Base-by-base conservation (phyloP, 106 monocot genomes). In the Posidonia australis region DNA sequence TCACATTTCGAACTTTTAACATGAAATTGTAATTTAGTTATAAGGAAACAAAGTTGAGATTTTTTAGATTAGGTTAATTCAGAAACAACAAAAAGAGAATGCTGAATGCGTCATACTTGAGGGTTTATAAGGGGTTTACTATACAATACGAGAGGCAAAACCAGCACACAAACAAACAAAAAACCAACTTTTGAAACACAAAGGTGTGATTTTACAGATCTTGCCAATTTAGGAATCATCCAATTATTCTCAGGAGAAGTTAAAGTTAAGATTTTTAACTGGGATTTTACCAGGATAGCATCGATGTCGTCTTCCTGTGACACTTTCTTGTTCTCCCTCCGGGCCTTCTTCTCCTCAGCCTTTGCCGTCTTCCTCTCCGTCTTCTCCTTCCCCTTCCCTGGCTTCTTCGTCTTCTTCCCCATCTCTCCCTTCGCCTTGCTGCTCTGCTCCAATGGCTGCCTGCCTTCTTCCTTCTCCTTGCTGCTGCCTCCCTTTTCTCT, bases 391-490 rank as follows among this genome's bases (percentile, higher is more conserved):
- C 96, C 96, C 63, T 71, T 84, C 0, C 96, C 87, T 0, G 84
- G 76, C 75, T 98, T 90, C 86, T 90, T 98, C 68, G 77, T 62
- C 84, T 98, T 98, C 84, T 87, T 98, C 73, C 84, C 96, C 96
- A 90, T 98, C 36, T 42, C 41, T 43, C 23, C 14, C 44, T 1
- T 49, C 21, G 56, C 26, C 36, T 7, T 2, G 36, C 36, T 36
- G 36, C 36, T 36, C 36, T 36, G 36, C 36, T 36, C 36, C 36
- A 7, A 36, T 7, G 36, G 36, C 36, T 69, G 26, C 17, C 56
- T 43, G 51, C 48, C 6, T 11, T 46, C 22, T 17, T 54, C 36
- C 36, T 7, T 36, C 36, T 36, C 36, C 36, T n/a, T n/a, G n/a
- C n/a, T n/a, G n/a, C n/a, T n/a, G n/a, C n/a, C n/a, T n/a, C n/a